Evolutionary conservation across 2,329 filamentous ascomycete genomes (phyloP).

Genomic region (Colletotrichum spaethianum): DNA sequence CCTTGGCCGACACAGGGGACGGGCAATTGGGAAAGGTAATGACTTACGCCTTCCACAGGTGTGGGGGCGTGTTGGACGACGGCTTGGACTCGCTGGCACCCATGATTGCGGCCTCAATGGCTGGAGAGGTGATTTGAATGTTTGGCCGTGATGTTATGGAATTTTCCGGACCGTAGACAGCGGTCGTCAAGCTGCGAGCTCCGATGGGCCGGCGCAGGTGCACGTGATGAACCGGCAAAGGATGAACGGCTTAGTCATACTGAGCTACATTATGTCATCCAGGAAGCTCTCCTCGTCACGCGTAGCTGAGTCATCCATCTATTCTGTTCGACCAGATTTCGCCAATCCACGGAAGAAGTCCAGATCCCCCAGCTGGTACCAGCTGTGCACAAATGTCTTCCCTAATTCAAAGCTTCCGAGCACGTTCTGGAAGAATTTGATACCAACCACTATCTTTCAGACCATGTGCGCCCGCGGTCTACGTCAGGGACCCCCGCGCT

Average conservation of each 20-base stretch:
- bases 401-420: neutral
- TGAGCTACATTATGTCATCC: neutral
- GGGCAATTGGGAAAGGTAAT: slow-evolving; percentile 3
- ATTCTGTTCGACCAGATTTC: no score
- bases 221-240: slow-evolving; percentile 18
- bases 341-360: neutral
- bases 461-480: slow-evolving; percentile 11
- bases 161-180: slow-evolving; percentile 41
- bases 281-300: neutral
- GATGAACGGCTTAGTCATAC: neutral
- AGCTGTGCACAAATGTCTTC: neutral
- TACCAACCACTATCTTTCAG: slow-evolving; percentile 21
- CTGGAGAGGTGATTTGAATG: slow-evolving; percentile 37
- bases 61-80: slow-evolving; percentile 56
- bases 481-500: slow-evolving; percentile 15
- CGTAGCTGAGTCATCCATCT: neutral
- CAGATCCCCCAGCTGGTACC: neutral
- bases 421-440: slow-evolving; percentile 20
- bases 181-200: slow-evolving; percentile 42
- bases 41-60: slow-evolving; percentile 71
- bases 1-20: slow-evolving; percentile 8
- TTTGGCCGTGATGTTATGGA: slow-evolving; percentile 43
- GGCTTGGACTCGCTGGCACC: slow-evolving; percentile 71
- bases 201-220: slow-evolving; percentile 35
- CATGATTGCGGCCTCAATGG: slow-evolving; percentile 60